Base-by-base conservation (phyloP, 805 yeast genomes). In the Wickerhamiella brachini region DNA sequence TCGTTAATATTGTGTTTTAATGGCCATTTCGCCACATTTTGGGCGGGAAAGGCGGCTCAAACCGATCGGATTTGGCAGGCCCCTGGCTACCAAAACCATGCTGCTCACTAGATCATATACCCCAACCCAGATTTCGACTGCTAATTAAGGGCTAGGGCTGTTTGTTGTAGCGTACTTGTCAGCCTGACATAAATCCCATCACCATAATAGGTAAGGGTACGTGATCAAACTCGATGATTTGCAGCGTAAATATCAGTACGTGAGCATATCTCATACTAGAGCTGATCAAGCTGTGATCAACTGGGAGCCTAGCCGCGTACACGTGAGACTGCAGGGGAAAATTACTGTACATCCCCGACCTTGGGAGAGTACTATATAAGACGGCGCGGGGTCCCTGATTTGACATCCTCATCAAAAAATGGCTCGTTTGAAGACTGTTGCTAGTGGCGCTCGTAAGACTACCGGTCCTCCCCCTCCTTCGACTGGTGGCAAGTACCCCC, bases 401-500 rank as follows among this genome's bases (percentile, higher is more conserved):
- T 18, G 17, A 21, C 49, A 45, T 39, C 34, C 18, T 37, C 24
- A 55, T 23, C 29, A n/a, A 52, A 53, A 29, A 54, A 60, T 60
- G 63, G 62, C 61, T 54, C 62, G 63, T 52, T 54, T 56, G 7
- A 44, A 43, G 49, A 18, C 48, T 24, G 41, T 37, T 37, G 34
- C 51, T 50, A 67, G 54, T 67, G 83, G 83, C 89, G 89, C 89
- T 65, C 81, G 88, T 79, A 85, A 90, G 61, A 84, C 84, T 72
- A 88, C 84, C 75, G 53, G 62, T 50, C 56, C 62, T 52, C 88
- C 90, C 64, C 81, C 90, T 79, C 84, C 83, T 74, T 83, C 90
- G 61, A 83, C 93, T 61, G 88, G 90, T 74, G 94, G 94, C 72
- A 84, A 84, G 73, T 90, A 90, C 54, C 94, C 94, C 76, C 82